Evolutionary conservation across 139 green algal genomes (phyloP).

Genomic region (Chlamydomonas schloesseri): DNA sequence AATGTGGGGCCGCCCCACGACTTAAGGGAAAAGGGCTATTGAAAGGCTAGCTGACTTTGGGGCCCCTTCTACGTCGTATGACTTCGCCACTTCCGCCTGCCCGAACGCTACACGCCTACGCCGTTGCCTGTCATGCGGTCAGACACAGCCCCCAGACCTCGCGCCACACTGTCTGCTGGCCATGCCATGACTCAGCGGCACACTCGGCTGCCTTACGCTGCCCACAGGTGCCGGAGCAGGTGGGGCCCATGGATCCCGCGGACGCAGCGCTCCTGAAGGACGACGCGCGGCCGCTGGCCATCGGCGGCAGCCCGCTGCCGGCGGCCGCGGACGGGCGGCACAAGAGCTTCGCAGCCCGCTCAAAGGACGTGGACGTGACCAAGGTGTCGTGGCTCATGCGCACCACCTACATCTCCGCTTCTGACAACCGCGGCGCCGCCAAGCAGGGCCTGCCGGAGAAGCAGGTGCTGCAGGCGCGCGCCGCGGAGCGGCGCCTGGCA

Average conservation of each 20-base stretch:
- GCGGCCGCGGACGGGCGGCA: conserved; percentile 8
- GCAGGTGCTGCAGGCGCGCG: conserved; percentile 38
- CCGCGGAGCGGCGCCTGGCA: conserved; percentile 23
- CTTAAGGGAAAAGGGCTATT: too few relatives aligned
- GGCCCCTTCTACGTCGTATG: too few relatives aligned
- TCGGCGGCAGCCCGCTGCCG: conserved; percentile 14
- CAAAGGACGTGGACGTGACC: conserved; percentile 29
- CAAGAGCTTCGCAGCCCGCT: conserved; percentile 30
- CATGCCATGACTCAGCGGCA: too few relatives aligned
- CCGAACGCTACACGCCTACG: too few relatives aligned
- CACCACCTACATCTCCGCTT: conserved; percentile 43
- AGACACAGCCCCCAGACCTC: too few relatives aligned
- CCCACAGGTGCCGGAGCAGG: conserved; percentile 12
- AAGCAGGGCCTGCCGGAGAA: conserved; percentile 41
- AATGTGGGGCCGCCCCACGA: too few relatives aligned
- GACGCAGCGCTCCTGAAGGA: conserved; percentile 64
- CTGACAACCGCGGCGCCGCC: conserved; percentile 19
- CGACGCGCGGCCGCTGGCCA: conserved; percentile 9
- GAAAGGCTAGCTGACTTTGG: too few relatives aligned
- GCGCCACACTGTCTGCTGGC: too few relatives aligned
- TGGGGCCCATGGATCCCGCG: conserved; percentile 57
- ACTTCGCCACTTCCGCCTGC: too few relatives aligned
- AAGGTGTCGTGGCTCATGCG: conserved; percentile 47
- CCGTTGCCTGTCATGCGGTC: too few relatives aligned
- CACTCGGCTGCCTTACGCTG: too few relatives aligned